Base-by-base conservation (phyloP, 768 basidiomycete species). In the Grammothele lineata region DNA sequence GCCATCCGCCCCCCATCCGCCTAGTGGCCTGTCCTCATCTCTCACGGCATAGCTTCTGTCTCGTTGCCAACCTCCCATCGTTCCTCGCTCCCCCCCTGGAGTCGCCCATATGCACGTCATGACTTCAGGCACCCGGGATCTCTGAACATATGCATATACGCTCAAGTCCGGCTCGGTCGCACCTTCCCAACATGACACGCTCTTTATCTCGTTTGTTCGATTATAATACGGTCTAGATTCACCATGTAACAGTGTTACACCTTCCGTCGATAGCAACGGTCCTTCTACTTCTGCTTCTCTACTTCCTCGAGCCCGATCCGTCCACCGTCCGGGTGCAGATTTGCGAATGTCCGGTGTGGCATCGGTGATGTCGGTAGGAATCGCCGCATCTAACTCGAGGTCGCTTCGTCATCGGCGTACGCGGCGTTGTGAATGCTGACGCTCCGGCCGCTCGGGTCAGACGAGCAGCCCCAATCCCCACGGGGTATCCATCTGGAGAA, bases 401-500 rank as follows among this genome's bases (percentile, higher is more conserved):
- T n/a, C 34, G 38, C 55, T n/a, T 30, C 36, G 12, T 44, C 25
- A 18, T 40, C 45, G 4, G 48, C 57, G 65, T 97, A 96, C 11
- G 96, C 95, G 40, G 91, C 83, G 58, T 85, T 90, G 76, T 99
- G 96, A 59, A 98, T 97, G 66, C 80, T 85, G 62, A 98, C 95
- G 53, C 90, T 92, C 40, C 96, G 77, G 24, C 96, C 96, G 53
- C 91, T 93, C 24, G 96, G 96, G 65, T 99, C 96, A 24, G 90
- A 70, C 3, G 89, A 75, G 62, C 95, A 96, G 46, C 95, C 95
- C 95, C 95, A 99, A 66, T 97, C 95, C 46, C 84, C 87, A 58
- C 91, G 84, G 39, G 93, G 93, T 65, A 93, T 86, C 93, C 92
- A 94, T 53, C 87, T 87, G 64, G 41, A 51, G 25, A 26, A n/a